Evolutionary conservation across 78 protist genomes (phyloP).

Genomic region (Dictyostelium capitatum): DNA sequence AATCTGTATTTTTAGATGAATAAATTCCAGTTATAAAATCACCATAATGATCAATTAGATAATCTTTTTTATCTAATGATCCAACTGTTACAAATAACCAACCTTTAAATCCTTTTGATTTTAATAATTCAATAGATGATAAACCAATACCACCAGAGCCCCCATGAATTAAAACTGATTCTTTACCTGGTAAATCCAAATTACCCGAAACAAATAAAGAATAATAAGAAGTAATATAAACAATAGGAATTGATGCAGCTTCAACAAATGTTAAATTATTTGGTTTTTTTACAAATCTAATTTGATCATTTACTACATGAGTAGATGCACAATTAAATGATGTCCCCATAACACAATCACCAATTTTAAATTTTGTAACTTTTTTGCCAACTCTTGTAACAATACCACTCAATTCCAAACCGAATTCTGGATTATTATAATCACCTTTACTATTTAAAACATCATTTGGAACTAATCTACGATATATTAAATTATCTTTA

Average conservation of each 20-base stretch:
- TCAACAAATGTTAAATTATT: background rate
- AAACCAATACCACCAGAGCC: constrained; percentile 75
- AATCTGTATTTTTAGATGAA: background rate
- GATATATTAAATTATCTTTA: constrained; percentile 50
- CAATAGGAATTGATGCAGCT: background rate
- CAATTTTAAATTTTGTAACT: constrained; percentile 10
- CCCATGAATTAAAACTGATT: constrained; percentile 80
- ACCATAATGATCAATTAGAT: constrained; percentile 11
- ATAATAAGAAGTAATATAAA: background rate
- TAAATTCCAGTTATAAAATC: constrained; percentile 41
- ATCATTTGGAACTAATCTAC: background rate
- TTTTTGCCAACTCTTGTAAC: background rate
- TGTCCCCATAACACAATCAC: constrained; percentile 1
- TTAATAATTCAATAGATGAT: constrained; percentile 88
- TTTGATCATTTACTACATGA: background rate
- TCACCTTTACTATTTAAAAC: background rate
- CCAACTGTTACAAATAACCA: constrained; percentile 41
- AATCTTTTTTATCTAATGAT: constrained; percentile 32
- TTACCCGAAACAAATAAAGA: no score
- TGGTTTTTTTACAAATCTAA: background rate
- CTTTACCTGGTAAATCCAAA: no score
- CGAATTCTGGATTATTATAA: background rate
- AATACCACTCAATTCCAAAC: constrained; percentile 18
- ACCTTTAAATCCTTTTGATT: constrained; percentile 75
- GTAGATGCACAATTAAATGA: background rate